Evolutionary conservation across 495 filamentous ascomycete species (phyloP).

Genomic region (Penicillium malachiteum): DNA sequence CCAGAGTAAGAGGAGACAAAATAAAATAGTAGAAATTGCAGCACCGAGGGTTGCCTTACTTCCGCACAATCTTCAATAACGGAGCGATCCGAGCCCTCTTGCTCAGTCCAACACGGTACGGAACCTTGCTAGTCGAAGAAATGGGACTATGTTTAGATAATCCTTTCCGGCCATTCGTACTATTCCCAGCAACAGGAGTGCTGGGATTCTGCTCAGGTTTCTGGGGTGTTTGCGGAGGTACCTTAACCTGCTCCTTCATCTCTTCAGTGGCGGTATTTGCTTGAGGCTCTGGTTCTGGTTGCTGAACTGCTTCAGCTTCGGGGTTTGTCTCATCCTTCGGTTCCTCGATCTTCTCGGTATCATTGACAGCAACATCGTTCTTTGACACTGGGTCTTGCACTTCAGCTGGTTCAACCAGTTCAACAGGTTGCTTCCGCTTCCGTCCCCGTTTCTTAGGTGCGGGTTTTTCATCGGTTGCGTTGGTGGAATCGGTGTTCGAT

Average conservation of each 20-base stretch:
- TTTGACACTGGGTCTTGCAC: too few species aligned
- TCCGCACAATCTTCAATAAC: conserved; percentile 62
- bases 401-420: too few species aligned
- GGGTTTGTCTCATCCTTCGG: too few species aligned
- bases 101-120: conserved; percentile 67
- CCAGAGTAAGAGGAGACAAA: not conserved
- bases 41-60: conserved; percentile 30
- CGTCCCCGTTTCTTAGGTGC: too few species aligned
- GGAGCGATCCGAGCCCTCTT: conserved; percentile 64
- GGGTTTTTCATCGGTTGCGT: too few species aligned
- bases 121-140: conserved; percentile 51
- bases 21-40: not conserved
- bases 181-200: not conserved
- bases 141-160: conserved; percentile 51
- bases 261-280: conserved; percentile 2
- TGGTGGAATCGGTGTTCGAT: too few species aligned
- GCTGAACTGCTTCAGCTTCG: not conserved
- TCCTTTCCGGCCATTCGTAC: conserved; percentile 21
- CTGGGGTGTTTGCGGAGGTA: conserved; percentile 17
- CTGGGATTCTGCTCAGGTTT: not conserved
- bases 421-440: too few species aligned
- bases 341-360: too few species aligned
- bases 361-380: too few species aligned
- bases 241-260: not conserved
- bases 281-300: not conserved